Evolutionary conservation across 2,329 filamentous ascomycete genomes (phyloP).

Genomic region (Periconia digitata): DNA sequence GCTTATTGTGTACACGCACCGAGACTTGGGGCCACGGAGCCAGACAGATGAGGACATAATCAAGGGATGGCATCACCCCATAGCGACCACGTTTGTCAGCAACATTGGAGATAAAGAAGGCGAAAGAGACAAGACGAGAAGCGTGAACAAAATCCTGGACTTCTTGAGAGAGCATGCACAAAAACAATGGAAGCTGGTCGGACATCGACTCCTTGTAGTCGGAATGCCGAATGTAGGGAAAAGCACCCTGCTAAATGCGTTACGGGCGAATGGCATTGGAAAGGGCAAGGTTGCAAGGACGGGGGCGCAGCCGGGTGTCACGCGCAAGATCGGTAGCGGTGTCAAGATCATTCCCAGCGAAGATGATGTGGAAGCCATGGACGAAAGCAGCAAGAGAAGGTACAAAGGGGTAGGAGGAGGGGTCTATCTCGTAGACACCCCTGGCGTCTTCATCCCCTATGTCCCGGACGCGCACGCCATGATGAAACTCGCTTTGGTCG

Average conservation of each 20-base stretch:
- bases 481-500: slow-evolving; percentile 91
- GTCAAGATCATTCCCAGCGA: slow-evolving; percentile 72
- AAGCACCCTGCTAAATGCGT: slow-evolving; percentile 85
- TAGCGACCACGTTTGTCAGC: slow-evolving; percentile 56
- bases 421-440: slow-evolving; percentile 87
- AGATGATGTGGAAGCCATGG: slow-evolving; percentile 43
- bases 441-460: slow-evolving; percentile 93
- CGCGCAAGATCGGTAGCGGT: slow-evolving; percentile 77
- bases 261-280: slow-evolving; percentile 69
- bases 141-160: slow-evolving; percentile 46
- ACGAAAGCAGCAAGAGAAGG: slow-evolving; percentile 24
- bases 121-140: slow-evolving; percentile 21
- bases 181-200: slow-evolving; percentile 65
- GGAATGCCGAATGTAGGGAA: slow-evolving; percentile 99
- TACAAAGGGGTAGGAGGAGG: slow-evolving; percentile 49
- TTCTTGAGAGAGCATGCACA: slow-evolving; percentile 56
- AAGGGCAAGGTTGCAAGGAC: slow-evolving; percentile 75
- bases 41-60: slow-evolving; percentile 54
- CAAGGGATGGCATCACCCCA: slow-evolving; percentile 55
- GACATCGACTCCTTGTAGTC: slow-evolving; percentile 82
- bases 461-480: slow-evolving; percentile 82
- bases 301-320: slow-evolving; percentile 86
- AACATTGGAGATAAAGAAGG: slow-evolving; percentile 30
- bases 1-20: slow-evolving; percentile 88
- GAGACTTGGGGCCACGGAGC: slow-evolving; percentile 53